phyloP scores from a whole-genome alignment of 2,329 filamentous ascomycete genomes.

The Boeremia lycopersici region DNA sequence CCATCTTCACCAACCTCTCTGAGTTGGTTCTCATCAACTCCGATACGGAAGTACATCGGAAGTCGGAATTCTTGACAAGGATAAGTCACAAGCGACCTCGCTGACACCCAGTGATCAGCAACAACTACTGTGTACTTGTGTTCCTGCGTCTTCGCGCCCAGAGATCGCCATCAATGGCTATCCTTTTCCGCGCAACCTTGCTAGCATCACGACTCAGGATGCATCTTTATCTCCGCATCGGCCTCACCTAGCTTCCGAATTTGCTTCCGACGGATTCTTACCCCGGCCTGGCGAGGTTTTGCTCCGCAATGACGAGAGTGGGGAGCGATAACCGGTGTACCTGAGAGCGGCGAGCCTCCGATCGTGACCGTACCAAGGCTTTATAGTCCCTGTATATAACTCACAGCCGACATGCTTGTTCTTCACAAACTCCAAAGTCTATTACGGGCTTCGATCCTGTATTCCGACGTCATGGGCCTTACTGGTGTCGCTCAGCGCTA shows the following conservation, averaged over 20 bases:
- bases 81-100: neutral
- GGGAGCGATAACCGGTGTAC: conserved; percentile 14
- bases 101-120: neutral
- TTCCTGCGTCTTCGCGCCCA: neutral
- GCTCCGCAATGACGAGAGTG: conserved; percentile 18
- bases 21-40: neutral
- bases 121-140: neutral
- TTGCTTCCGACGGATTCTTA: conserved; percentile 9
- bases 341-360: conserved; percentile 2
- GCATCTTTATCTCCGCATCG: neutral
- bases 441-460: neutral
- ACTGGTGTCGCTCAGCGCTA: conserved; percentile 4
- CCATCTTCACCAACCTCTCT: neutral
- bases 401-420: neutral
- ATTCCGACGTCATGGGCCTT: conserved; percentile 12
- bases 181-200: neutral
- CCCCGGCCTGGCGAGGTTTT: conserved; percentile 2
- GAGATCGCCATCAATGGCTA: neutral
- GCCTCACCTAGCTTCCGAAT: conserved; percentile 12
- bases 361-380: conserved; percentile 3
- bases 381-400: conserved; percentile 2
- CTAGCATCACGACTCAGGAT: neutral
- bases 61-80: neutral
- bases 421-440: neutral
- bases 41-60: neutral